These are phyloP conservation scores for Dispira parvispora DNA, from an alignment of 192 early-diverging fungal species.

Conservation along the genomic window DNA sequence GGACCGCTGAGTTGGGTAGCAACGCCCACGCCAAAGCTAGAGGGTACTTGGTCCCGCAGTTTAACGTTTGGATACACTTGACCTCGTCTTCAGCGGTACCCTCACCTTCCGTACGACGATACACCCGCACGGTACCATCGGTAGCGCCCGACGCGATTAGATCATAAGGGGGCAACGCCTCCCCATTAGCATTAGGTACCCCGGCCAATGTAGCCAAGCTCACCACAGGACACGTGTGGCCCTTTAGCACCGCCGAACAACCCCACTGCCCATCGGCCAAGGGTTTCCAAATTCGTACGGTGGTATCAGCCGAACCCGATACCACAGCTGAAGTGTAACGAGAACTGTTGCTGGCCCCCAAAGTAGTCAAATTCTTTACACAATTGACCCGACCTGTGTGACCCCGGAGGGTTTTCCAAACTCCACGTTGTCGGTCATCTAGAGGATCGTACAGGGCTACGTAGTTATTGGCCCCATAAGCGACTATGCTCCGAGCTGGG, in stretches of 20 bases:
- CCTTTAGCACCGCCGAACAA: slow-evolving; percentile 44
- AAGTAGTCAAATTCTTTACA: slow-evolving; percentile 35
- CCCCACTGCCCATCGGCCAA: slow-evolving; percentile 26
- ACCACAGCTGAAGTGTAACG: slow-evolving; percentile 45
- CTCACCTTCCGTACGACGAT: slow-evolving; percentile 32
- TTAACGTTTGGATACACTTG: slow-evolving; percentile 48
- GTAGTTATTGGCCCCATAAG: slow-evolving; percentile 48
- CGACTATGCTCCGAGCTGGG: slow-evolving; percentile 21
- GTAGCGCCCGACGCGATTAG: slow-evolving; percentile 47
- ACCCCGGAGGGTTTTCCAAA: slow-evolving; percentile 45
- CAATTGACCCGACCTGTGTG: slow-evolving; percentile 64
- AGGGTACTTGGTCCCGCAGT: slow-evolving; percentile 45
- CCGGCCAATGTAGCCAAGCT: slow-evolving; percentile 42
- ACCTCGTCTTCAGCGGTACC: slow-evolving; percentile 19
- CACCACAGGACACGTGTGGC: slow-evolving; percentile 46
- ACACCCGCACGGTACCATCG: slow-evolving; percentile 55
- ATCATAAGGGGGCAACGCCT: slow-evolving; percentile 15
- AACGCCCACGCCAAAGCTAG: slow-evolving; percentile 47
- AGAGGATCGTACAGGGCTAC: slow-evolving; percentile 58
- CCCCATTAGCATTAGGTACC: slow-evolving; percentile 18
- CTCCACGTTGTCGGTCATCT: slow-evolving; percentile 27
- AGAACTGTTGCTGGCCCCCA: slow-evolving; percentile 20
- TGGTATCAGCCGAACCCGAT: slow-evolving; percentile 65
- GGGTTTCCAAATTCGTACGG: slow-evolving; percentile 55
- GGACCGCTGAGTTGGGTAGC: slow-evolving; percentile 34